Base-by-base conservation (phyloP, 306 rosid species). In the Corylus americana region DNA sequence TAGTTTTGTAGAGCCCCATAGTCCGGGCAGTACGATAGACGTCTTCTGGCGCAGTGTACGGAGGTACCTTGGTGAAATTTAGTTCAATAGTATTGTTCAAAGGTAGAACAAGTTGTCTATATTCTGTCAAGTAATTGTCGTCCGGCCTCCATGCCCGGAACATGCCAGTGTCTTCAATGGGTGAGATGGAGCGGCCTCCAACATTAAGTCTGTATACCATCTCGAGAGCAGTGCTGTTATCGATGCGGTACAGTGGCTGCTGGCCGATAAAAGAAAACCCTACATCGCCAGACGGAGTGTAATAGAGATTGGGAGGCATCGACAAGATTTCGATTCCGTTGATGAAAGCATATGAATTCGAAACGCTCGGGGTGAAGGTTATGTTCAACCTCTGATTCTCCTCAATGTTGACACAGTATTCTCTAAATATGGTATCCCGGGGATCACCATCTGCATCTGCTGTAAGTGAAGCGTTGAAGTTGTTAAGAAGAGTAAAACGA, bases 261-360 rank as follows among this genome's bases (percentile, higher is more conserved):
- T n/a, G 4, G 29, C 63, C 31, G 1, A 20, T 8, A 3, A 57
- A 20, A 57, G 12, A 0, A 57, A n/a, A 2, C 27, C 11, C 20
- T 17, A 0, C 0, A n/a, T 2, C 5, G 11, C 8, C 5, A 20
- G 31, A 20, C 0, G 31, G 63, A n/a, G 31, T 8, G 31, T 57
- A 57, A 10, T 57, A 57, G 68, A 87, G 82, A 57, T 68, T 18
- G 67, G 67, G 18, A 8, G 88, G 90, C 81, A 82, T 84, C 1
- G 86, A 84, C 80, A 87, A 78, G 54, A 87, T 78, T 79, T 86
- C 87, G 54, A 86, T 86, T 57, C 86, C 89, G 47, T 83, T 86
- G 55, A 83, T 78, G 6, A 86, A 87, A 20, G 88, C 90, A 49
- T 76, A 87, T 44, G 86, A 2, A 22, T 59, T 83, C 37, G 79